Conservation (phyloP, 2,329 filamentous ascomycete genomes). For the Immersiporthe knoxdaviesiana region DNA sequence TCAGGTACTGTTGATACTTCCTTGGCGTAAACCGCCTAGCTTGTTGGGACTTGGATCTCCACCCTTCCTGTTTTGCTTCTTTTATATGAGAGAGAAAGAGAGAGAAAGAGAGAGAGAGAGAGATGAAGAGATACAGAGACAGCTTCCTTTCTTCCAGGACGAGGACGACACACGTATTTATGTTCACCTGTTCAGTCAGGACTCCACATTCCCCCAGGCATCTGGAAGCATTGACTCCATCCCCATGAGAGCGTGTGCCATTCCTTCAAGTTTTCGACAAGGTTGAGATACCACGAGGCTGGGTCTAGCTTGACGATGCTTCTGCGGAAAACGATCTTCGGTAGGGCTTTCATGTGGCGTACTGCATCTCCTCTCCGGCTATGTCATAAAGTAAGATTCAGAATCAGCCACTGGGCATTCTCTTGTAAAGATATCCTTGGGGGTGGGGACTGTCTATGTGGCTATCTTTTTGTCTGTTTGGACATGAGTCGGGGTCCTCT, state of each 20-base stretch:
- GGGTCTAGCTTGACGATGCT: not conserved
- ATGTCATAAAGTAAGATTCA: not conserved
- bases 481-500: not conserved
- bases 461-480: not conserved
- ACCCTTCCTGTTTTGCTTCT: not conserved
- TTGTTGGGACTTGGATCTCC: not conserved
- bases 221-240: not conserved
- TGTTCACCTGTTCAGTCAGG: not conserved
- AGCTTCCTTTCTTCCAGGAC: not conserved
- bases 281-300: conserved; percentile 1
- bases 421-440: not conserved
- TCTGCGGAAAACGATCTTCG: not conserved
- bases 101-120: too few species aligned
- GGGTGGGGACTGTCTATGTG: not conserved
- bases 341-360: not conserved
- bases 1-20: not conserved
- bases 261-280: not conserved
- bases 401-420: not conserved
- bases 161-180: not conserved
- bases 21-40: not conserved
- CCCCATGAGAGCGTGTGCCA: not conserved
- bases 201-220: too few species aligned
- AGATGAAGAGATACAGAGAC: too few species aligned
- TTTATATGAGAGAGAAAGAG: too few species aligned
- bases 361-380: not conserved